Conservation (phyloP, 2,329 filamentous ascomycete species). For the Fusarium globosum region DNA sequence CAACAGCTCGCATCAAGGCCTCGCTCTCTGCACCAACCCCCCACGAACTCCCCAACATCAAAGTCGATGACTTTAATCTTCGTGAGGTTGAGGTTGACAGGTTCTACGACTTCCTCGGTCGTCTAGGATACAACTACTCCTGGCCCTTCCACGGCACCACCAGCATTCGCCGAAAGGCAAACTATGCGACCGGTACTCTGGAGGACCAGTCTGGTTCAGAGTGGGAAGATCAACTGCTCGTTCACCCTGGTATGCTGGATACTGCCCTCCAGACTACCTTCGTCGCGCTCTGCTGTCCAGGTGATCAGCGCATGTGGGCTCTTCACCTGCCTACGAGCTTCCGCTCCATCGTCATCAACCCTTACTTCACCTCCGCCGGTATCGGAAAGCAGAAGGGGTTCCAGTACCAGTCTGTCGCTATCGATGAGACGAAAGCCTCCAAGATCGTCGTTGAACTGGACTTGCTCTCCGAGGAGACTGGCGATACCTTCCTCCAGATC, state of each 20-base stretch:
- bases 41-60: background rate
- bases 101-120: background rate
- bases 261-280: slow-evolving; percentile 48
- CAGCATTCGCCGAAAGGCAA: background rate
- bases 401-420: background rate
- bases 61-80: accelerated
- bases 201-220: background rate
- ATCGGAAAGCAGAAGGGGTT: background rate
- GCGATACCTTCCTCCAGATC: accelerated
- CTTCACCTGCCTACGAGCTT: slow-evolving; percentile 36
- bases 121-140: background rate
- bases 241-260: slow-evolving; percentile 44
- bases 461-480: background rate
- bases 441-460: background rate
- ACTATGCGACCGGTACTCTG: background rate
- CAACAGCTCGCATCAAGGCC: accelerated
- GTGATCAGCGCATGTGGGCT: slow-evolving; percentile 47
- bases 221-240: background rate
- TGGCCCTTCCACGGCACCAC: background rate
- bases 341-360: background rate
- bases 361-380: background rate
- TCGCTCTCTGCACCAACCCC: accelerated
- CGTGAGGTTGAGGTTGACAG: background rate
- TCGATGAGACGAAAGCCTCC: background rate
- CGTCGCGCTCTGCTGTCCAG: slow-evolving; percentile 48